Conservation (phyloP, 805 yeast genomes). For the Komagataella pastoris region DNA sequence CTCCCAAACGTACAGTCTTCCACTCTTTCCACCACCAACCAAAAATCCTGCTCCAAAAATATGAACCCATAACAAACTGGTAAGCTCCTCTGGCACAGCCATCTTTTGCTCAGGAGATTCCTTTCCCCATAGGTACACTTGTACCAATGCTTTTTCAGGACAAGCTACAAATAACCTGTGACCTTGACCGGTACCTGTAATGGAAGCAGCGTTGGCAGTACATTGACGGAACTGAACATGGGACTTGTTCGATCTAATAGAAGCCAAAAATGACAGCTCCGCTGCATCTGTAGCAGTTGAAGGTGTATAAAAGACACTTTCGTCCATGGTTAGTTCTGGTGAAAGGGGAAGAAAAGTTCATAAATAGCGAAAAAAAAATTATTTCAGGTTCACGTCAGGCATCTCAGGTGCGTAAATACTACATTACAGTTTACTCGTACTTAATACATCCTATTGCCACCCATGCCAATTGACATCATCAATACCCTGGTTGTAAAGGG, state of each 20-base stretch:
- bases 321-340: constrained; percentile 13
- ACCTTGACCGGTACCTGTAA: constrained; percentile 32
- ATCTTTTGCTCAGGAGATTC: constrained; percentile 65
- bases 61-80: constrained; percentile 35
- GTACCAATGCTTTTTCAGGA: constrained; percentile 58
- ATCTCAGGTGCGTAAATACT: neutral
- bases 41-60: constrained; percentile 30
- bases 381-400: neutral
- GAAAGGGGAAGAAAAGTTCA: neutral
- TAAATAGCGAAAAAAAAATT: neutral
- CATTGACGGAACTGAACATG: constrained; percentile 39
- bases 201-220: constrained; percentile 31
- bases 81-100: constrained; percentile 72
- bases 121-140: constrained; percentile 59
- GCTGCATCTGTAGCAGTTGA: constrained; percentile 18
- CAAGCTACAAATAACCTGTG: constrained; percentile 52
- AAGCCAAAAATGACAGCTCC: constrained; percentile 17
- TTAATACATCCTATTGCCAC: constrained; percentile 8
- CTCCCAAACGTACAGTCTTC: constrained; percentile 80
- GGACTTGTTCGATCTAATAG: constrained; percentile 33
- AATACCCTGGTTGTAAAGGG: constrained; percentile 65
- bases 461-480: constrained; percentile 78
- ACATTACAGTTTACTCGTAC: neutral
- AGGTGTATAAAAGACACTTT: constrained; percentile 26
- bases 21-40: constrained; percentile 64